Evolutionary conservation across 352 stramenopile species (phyloP).

Genomic region (Blastocystis sp.): DNA sequence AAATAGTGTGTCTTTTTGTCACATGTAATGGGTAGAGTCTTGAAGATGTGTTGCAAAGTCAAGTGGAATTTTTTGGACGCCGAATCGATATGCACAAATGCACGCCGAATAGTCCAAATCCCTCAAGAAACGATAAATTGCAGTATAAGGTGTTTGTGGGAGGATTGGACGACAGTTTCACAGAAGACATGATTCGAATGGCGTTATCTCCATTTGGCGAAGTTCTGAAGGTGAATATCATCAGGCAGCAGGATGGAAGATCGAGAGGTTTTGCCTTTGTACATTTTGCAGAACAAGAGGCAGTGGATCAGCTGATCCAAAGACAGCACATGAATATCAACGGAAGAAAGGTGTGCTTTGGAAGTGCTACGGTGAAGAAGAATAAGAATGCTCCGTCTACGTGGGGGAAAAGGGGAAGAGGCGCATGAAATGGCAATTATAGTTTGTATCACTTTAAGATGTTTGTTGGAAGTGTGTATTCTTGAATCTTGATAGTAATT

Average conservation of each 20-base stretch:
- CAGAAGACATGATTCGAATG: not conserved
- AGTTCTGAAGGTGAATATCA: not conserved
- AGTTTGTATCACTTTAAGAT: not conserved
- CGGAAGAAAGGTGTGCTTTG: slow-evolving; percentile 6
- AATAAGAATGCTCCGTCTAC: not conserved
- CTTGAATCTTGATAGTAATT: not conserved
- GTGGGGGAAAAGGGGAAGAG: not conserved
- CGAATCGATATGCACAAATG: slow-evolving; percentile 45
- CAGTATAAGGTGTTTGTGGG: slow-evolving; percentile 40
- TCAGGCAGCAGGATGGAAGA: slow-evolving; percentile 21
- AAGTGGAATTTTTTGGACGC: slow-evolving; percentile 31
- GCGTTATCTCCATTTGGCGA: slow-evolving; percentile 9
- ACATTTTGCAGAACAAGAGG: slow-evolving; percentile 5
- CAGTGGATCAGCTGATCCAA: slow-evolving; percentile 25
- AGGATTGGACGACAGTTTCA: slow-evolving; percentile 20
- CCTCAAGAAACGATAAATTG: not conserved
- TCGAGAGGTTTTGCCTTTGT: slow-evolving; percentile 28
- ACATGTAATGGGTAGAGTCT: not conserved
- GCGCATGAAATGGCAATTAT: not conserved
- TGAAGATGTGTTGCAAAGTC: slow-evolving; percentile 3
- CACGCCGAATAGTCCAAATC: not conserved
- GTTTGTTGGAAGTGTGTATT: not conserved
- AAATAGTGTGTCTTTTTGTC: not conserved
- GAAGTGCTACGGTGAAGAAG: slow-evolving; percentile 28
- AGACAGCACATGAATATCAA: slow-evolving; percentile 8